phyloP scores from a whole-genome alignment of 2,329 filamentous ascomycete genomes.

The Apiospora marii region DNA sequence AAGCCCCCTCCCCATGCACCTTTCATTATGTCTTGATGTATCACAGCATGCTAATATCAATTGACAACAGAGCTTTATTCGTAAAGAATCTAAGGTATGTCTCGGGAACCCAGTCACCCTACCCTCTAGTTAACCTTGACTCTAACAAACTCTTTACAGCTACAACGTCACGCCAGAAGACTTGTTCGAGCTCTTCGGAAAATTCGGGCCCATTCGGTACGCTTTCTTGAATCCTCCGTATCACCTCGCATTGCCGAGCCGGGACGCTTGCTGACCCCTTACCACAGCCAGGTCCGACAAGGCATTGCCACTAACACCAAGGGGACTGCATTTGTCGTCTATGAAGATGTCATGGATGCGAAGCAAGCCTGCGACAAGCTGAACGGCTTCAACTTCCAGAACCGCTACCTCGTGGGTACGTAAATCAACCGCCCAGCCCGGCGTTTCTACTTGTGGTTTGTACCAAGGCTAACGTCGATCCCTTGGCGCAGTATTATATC shows the following conservation, averaged over 20 bases:
- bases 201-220: slow-evolving; percentile 94
- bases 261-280: slow-evolving; percentile 33
- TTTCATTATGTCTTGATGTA: slow-evolving; percentile 6
- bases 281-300: slow-evolving; percentile 90
- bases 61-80: slow-evolving; percentile 85
- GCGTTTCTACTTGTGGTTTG: background rate
- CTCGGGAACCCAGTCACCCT: background rate
- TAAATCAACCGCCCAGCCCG: slow-evolving; percentile 10
- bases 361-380: slow-evolving; percentile 99
- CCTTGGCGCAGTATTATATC: slow-evolving; percentile 60
- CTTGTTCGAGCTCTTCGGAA: slow-evolving; percentile 96
- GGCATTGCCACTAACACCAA: slow-evolving; percentile 98
- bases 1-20: slow-evolving; percentile 20
- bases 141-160: slow-evolving; percentile 57
- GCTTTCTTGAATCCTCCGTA: slow-evolving; percentile 42
- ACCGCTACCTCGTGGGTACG: slow-evolving; percentile 96
- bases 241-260: background rate
- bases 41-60: slow-evolving; percentile 36
- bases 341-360: slow-evolving; percentile 98
- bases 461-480: slow-evolving; percentile 26
- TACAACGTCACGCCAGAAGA: slow-evolving; percentile 99
- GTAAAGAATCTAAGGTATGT: slow-evolving; percentile 98
- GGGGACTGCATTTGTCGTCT: slow-evolving; percentile 98
- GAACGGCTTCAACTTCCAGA: slow-evolving; percentile 99
- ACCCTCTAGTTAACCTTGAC: slow-evolving; percentile 33